Conservation (phyloP, 192 early-diverging fungal species). For the Pilobolus umbonatus region DNA sequence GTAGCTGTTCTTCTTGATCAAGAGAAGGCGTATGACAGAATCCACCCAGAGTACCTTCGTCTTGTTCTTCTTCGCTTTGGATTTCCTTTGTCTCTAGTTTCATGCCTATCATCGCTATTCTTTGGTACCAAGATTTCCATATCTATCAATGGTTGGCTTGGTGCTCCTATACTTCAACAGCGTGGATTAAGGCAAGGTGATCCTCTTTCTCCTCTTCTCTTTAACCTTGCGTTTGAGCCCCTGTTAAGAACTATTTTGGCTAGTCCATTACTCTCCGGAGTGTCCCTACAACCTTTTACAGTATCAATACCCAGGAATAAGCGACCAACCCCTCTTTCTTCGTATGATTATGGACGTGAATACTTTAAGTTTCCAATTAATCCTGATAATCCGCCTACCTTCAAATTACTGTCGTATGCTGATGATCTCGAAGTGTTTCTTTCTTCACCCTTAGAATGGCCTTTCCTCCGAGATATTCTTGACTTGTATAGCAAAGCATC, state of each 20-base stretch:
- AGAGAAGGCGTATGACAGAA: conserved; percentile 28
- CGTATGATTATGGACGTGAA: too few species aligned
- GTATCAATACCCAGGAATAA: too few species aligned
- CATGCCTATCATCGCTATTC: not conserved
- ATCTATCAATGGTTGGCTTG: conserved; percentile 16
- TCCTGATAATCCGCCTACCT: too few species aligned
- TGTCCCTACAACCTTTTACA: too few species aligned
- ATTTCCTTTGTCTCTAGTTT: conserved; percentile 2
- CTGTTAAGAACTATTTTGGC: conserved; percentile 14
- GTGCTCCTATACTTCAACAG: conserved; percentile 6
- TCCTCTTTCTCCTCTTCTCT: conserved; percentile 25
- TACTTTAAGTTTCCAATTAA: too few species aligned
- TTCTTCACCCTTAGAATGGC: too few species aligned
- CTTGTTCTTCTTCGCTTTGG: not conserved
- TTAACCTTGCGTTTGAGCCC: conserved; percentile 20
- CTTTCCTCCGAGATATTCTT: too few species aligned
- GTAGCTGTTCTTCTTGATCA: conserved; percentile 23
- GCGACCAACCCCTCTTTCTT: too few species aligned
- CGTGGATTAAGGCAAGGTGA: conserved; percentile 36
- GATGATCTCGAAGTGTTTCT: too few species aligned
- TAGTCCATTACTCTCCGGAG: too few species aligned
- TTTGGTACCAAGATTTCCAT: conserved; percentile 15
- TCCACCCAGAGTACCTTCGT: conserved; percentile 15
- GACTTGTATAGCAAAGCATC: too few species aligned
- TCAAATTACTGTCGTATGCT: too few species aligned